phyloP scores from a whole-genome alignment of 2,329 filamentous ascomycete species.

The Exserohilum rostratum region DNA sequence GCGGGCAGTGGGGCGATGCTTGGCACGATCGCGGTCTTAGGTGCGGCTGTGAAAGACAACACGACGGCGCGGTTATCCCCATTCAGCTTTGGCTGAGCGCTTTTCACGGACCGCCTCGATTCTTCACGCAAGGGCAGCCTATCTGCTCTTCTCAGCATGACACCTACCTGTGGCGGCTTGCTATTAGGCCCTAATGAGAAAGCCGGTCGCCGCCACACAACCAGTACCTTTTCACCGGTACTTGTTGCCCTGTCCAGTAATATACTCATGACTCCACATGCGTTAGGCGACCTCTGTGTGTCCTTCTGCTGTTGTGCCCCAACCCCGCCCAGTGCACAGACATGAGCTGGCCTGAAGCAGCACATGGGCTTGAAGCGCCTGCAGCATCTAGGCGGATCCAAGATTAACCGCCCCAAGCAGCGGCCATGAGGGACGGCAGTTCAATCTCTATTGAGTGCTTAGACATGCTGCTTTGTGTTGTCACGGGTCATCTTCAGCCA shows the following conservation, averaged over 20 bases:
- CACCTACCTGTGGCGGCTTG: conserved; percentile 19
- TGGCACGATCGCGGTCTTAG: conserved; percentile 13
- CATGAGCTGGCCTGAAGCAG: conserved; percentile 22
- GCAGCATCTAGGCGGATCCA: conserved; percentile 7
- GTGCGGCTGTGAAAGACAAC: conserved; percentile 25
- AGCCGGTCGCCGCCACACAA: conserved; percentile 11
- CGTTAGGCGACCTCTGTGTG: conserved; percentile 17
- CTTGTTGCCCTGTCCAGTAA: conserved; percentile 23
- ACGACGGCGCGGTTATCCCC: conserved; percentile 8
- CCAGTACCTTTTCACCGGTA: conserved; percentile 27
- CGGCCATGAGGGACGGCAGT: conserved; percentile 15
- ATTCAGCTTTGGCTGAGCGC: conserved; percentile 9
- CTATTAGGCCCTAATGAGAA: conserved; percentile 29
- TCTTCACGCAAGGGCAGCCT: conserved; percentile 6
- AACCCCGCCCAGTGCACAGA: conserved; percentile 36
- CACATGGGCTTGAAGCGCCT: conserved; percentile 12
- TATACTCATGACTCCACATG: conserved; percentile 16
- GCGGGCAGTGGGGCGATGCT: conserved; percentile 14
- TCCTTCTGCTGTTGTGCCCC: conserved; percentile 17
- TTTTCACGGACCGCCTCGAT: background rate
- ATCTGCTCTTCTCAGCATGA: conserved; percentile 24
- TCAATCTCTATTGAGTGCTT: conserved; percentile 16
- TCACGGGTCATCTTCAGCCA: conserved; percentile 19
- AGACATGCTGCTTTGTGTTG: conserved; percentile 10
- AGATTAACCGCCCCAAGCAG: conserved; percentile 18